Evolutionary conservation across 371 early-diverging fungal species (phyloP).

Genomic region (Syncephalastrum monosporum): DNA sequence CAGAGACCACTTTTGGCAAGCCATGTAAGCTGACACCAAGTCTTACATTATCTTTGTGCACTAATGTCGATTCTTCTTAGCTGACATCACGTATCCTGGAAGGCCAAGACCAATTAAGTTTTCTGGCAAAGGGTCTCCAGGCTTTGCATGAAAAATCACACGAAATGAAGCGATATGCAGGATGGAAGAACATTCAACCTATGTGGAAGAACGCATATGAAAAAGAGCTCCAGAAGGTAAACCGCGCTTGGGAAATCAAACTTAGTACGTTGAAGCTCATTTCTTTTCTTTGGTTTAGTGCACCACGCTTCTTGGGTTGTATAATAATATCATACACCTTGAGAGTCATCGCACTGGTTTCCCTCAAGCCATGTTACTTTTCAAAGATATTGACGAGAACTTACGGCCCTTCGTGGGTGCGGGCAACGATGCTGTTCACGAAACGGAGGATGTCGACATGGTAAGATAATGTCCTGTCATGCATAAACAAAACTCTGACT

Average conservation of each 20-base stretch:
- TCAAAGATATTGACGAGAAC: slow-evolving; percentile 13
- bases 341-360: slow-evolving; percentile 23
- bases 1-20: slow-evolving; percentile 13
- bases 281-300: slow-evolving; percentile 7
- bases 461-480: too few species aligned
- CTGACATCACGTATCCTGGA: slow-evolving; percentile 9
- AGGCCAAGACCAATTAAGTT: slow-evolving; percentile 8
- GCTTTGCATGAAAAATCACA: slow-evolving; percentile 1
- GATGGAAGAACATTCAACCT: neutral
- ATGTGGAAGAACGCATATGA: slow-evolving; percentile 7
- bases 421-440: too few species aligned
- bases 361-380: slow-evolving; percentile 18
- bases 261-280: neutral
- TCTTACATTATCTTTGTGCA: neutral
- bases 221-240: slow-evolving; percentile 16
- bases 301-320: slow-evolving; percentile 6
- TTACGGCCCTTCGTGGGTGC: slow-evolving; percentile 9
- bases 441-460: too few species aligned
- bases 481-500: too few species aligned
- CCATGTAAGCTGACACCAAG: slow-evolving; percentile 7
- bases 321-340: slow-evolving; percentile 12
- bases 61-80: neutral
- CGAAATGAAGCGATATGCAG: too few species aligned
- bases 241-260: neutral
- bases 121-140: slow-evolving; percentile 5